These are phyloP conservation scores for Aciculosporium take DNA, from an alignment of 2,329 filamentous ascomycete genomes.

Conservation along the genomic window DNA sequence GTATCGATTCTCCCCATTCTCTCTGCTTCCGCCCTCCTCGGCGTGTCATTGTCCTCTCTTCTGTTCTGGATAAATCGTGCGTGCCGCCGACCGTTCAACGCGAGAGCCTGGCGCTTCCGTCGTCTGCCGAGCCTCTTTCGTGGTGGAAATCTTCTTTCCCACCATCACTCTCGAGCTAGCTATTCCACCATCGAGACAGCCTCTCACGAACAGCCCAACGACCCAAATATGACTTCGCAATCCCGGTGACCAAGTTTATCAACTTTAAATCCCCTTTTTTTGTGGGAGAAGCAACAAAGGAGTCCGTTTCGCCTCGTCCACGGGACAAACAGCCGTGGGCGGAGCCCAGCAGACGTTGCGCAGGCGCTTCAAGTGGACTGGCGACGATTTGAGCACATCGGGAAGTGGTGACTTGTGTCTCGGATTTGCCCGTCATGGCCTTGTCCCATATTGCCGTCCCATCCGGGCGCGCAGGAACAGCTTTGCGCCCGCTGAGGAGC, in stretches of 20 bases:
- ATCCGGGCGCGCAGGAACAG: slow-evolving; percentile 18
- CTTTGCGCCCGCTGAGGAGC: slow-evolving; percentile 18
- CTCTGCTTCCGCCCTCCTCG: not conserved
- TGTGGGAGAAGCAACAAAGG: not conserved
- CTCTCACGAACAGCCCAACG: slow-evolving; percentile 1
- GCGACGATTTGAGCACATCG: not conserved
- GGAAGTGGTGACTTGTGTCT: not conserved
- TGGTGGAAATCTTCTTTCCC: not conserved
- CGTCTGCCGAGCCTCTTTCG: not conserved
- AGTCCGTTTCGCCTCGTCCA: not conserved
- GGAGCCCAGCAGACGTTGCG: not conserved
- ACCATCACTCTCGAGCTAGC: not conserved
- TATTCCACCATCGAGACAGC: slow-evolving; percentile 5
- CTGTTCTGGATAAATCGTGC: not conserved
- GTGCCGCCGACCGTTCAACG: not conserved
- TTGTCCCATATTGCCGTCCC: slow-evolving; percentile 35
- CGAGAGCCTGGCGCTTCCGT: slow-evolving; percentile 4
- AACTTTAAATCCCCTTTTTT: not conserved
- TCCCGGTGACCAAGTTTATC: slow-evolving; percentile 2
- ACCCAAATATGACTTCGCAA: slow-evolving; percentile 1
- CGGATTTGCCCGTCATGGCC: slow-evolving; percentile 27
- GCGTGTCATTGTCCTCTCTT: not conserved
- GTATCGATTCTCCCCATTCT: not conserved
- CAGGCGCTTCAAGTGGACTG: not conserved
- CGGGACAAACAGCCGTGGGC: not conserved